Percentiles rank a stretch among this genome's conserved stretches.
phyloP scores from a whole-genome alignment of 441 rosid genomes.

The Lepidium campestre region DNA sequence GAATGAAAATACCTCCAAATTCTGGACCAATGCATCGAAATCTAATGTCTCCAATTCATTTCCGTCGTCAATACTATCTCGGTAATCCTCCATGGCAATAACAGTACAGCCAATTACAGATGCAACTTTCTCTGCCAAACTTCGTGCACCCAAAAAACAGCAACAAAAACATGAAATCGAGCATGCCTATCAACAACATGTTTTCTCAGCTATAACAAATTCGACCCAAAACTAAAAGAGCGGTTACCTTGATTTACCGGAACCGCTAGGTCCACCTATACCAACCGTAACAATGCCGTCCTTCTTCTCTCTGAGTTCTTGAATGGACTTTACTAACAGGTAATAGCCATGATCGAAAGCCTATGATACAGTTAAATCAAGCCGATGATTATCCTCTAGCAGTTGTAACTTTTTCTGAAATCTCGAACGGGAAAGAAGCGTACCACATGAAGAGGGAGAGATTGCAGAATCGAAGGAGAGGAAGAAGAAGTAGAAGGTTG shows the following conservation, averaged over 20 bases:
- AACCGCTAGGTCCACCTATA: constrained; percentile 96
- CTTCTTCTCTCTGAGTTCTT: constrained; percentile 92
- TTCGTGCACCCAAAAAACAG: constrained; percentile 32
- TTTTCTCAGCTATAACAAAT: not conserved
- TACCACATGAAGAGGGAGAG: constrained; percentile 96
- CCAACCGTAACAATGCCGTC: constrained; percentile 86
- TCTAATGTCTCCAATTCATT: constrained; percentile 83
- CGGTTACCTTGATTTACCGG: constrained; percentile 84
- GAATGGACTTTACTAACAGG: constrained; percentile 82
- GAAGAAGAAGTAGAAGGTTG: constrained; percentile 78
- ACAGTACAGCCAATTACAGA: constrained; percentile 93
- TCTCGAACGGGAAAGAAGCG: constrained; percentile 3
- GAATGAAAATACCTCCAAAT: constrained; percentile 64
- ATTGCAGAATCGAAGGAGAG: constrained; percentile 80
- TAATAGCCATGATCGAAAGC: constrained; percentile 90
- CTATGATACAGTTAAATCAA: constrained; percentile 35
- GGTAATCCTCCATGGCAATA: constrained; percentile 93
- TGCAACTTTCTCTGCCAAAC: constrained; percentile 97
- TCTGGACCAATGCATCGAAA: constrained; percentile 72
- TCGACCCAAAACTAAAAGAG: not conserved
- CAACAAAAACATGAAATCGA: constrained; percentile 16
- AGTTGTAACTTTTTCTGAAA: not conserved
- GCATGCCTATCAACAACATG: not conserved
- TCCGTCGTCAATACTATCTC: constrained; percentile 71
- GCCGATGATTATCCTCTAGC: not conserved